A percentile compares a stretch with the other conserved stretches of the same genome.
phyloP scores from a whole-genome alignment of 352 stramenopile genomes.

The Phytophthora melonis region DNA sequence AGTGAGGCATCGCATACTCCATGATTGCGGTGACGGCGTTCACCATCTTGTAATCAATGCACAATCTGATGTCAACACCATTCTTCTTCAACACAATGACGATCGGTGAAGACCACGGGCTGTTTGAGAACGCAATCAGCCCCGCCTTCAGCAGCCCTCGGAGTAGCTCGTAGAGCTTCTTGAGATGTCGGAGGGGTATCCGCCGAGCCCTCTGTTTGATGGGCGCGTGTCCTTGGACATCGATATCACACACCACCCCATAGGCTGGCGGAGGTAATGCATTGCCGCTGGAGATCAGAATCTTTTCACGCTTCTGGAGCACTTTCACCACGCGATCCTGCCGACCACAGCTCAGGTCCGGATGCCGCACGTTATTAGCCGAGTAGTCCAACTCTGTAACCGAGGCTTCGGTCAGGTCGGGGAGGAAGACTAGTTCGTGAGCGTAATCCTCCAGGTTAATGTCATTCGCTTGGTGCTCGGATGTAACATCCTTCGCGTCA shows the following conservation, averaged over 20 bases:
- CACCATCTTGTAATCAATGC: not conserved
- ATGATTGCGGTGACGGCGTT: not conserved
- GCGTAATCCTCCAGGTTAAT: too few species aligned
- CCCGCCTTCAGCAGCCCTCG: not conserved
- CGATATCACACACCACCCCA: not conserved
- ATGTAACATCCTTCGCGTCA: too few species aligned
- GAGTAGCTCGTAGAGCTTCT: not conserved
- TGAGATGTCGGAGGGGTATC: not conserved
- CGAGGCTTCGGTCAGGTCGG: too few species aligned
- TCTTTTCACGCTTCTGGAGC: not conserved
- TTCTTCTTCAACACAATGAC: not conserved
- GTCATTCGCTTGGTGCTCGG: too few species aligned
- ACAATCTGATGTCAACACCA: not conserved
- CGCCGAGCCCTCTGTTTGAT: not conserved
- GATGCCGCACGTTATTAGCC: not conserved
- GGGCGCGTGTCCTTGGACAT: not conserved
- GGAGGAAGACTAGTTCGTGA: too few species aligned
- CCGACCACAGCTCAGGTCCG: not conserved
- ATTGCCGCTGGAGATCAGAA: not conserved
- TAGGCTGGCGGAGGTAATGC: not conserved
- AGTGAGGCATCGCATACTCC: conserved; percentile 1
- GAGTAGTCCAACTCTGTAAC: not conserved
- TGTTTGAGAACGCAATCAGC: not conserved
- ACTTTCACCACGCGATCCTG: not conserved
- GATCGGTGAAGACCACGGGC: not conserved